phyloP scores from a whole-genome alignment of 139 green algal species.

The Chara braunii region DNA sequence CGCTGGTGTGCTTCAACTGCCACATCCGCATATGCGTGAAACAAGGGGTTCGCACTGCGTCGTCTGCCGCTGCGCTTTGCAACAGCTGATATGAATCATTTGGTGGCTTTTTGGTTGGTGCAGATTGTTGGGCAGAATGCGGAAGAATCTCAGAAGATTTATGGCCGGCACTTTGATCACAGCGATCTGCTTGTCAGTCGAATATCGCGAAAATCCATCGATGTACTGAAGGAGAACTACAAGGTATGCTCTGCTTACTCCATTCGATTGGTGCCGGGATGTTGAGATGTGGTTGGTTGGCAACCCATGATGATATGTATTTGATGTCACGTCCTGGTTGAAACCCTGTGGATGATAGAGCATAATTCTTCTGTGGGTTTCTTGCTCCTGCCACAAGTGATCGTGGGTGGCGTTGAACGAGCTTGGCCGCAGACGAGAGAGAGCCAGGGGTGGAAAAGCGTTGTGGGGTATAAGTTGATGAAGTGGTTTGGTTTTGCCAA shows the following conservation, averaged over 20 bases:
- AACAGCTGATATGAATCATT: too few species aligned
- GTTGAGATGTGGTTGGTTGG: neutral
- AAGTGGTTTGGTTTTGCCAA: too few species aligned
- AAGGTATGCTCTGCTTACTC: slow-evolving; percentile 41
- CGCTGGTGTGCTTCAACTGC: too few species aligned
- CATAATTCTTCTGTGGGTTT: neutral
- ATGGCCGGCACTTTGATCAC: slow-evolving; percentile 90
- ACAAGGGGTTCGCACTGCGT: too few species aligned
- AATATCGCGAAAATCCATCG: slow-evolving; percentile 71
- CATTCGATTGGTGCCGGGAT: neutral
- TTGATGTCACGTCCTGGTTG: neutral
- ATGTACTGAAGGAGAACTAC: slow-evolving; percentile 74
- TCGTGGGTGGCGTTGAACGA: too few species aligned
- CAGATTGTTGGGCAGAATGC: slow-evolving; percentile 73
- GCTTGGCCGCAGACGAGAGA: too few species aligned
- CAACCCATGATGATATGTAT: neutral
- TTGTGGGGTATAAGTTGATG: too few species aligned
- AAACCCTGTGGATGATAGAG: neutral
- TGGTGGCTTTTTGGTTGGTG: too few species aligned
- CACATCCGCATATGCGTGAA: too few species aligned
- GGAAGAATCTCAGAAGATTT: slow-evolving; percentile 66
- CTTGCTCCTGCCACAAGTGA: neutral
- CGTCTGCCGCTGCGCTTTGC: too few species aligned
- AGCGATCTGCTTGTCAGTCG: slow-evolving; percentile 62
- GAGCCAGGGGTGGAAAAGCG: too few species aligned